A percentile compares a stretch with the other conserved stretches of the same genome.
These are phyloP conservation scores for Anthracocystis panici-leucophaei DNA, from an alignment of 1,284 basidiomycete genomes.

Conservation along the genomic window DNA sequence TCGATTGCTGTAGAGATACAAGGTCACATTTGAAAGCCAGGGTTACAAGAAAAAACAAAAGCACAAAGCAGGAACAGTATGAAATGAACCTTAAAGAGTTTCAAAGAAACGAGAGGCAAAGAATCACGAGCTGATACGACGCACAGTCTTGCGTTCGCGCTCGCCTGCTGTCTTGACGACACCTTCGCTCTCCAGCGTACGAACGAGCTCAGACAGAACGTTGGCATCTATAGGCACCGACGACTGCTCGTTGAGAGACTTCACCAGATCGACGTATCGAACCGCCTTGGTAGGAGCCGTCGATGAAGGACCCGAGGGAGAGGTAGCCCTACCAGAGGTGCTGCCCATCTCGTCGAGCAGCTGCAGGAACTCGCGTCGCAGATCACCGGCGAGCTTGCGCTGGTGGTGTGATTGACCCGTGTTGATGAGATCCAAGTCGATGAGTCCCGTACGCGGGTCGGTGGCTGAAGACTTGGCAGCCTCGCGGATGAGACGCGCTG, in stretches of 20 bases:
- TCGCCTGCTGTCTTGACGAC: slow-evolving; percentile 63
- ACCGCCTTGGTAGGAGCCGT: slow-evolving; percentile 54
- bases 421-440: slow-evolving; percentile 95
- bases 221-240: slow-evolving; percentile 58
- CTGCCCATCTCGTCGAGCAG: slow-evolving; percentile 60
- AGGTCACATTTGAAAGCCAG: slow-evolving; percentile 1
- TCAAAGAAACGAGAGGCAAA: not conserved
- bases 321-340: slow-evolving; percentile 35
- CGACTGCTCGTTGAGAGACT: slow-evolving; percentile 63
- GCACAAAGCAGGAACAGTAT: not conserved
- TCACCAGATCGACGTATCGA: slow-evolving; percentile 60
- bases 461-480: slow-evolving; percentile 83
- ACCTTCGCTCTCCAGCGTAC: slow-evolving; percentile 61
- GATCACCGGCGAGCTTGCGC: slow-evolving; percentile 71
- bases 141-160: slow-evolving; percentile 64
- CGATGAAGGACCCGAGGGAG: slow-evolving; percentile 40
- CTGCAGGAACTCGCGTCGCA: slow-evolving; percentile 61
- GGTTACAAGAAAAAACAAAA: slow-evolving; percentile 4
- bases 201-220: slow-evolving; percentile 62
- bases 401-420: slow-evolving; percentile 89
- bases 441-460: slow-evolving; percentile 92
- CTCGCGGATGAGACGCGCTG: slow-evolving; percentile 90
- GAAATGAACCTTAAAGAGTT: not conserved
- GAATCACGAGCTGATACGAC: slow-evolving; percentile 50
- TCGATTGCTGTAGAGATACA: slow-evolving; percentile 1